Conservation (phyloP, 768 basidiomycete genomes). For the Macrocybe gigantea region DNA sequence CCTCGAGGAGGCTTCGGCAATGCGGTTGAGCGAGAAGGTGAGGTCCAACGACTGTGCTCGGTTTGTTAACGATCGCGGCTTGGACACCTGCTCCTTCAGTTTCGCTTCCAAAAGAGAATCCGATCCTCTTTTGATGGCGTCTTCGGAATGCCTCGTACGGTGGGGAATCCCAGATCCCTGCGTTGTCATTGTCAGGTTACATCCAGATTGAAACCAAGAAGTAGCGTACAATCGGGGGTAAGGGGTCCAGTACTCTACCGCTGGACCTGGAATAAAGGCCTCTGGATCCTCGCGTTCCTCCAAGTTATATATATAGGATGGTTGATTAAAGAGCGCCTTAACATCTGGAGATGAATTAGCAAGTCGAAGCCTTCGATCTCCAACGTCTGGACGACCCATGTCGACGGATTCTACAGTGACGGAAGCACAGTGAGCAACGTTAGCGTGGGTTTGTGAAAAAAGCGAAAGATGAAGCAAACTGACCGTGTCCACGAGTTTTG, state of each 20-base stretch:
- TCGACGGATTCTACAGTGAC: conserved; percentile 62
- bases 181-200: conserved; percentile 9
- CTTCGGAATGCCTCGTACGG: conserved; percentile 66
- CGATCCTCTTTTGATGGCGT: conserved; percentile 74
- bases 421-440: background rate
- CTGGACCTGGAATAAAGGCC: conserved; percentile 48
- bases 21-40: conserved; percentile 77
- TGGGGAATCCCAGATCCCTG: conserved; percentile 67
- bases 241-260: conserved; percentile 70
- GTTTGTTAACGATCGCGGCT: conserved; percentile 78
- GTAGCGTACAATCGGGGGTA: conserved; percentile 65
- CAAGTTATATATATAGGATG: conserved; percentile 76
- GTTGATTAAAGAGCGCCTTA: conserved; percentile 88
- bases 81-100: conserved; percentile 67
- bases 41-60: conserved; percentile 89
- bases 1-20: conserved; percentile 59
- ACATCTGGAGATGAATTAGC: conserved; percentile 93
- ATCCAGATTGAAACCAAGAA: conserved; percentile 5
- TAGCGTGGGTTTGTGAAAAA: conserved; percentile 3
- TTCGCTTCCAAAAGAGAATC: conserved; percentile 83
- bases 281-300: conserved; percentile 68
- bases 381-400: conserved; percentile 65
- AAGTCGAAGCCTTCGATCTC: conserved; percentile 70
- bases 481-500: conserved; percentile 58
- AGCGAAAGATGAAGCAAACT: conserved; percentile 10